A percentile compares a stretch with the other conserved stretches of the same genome.
These are phyloP conservation scores for Myxozyma geophila DNA, from an alignment of 805 yeast genomes.

Conservation along the genomic window DNA sequence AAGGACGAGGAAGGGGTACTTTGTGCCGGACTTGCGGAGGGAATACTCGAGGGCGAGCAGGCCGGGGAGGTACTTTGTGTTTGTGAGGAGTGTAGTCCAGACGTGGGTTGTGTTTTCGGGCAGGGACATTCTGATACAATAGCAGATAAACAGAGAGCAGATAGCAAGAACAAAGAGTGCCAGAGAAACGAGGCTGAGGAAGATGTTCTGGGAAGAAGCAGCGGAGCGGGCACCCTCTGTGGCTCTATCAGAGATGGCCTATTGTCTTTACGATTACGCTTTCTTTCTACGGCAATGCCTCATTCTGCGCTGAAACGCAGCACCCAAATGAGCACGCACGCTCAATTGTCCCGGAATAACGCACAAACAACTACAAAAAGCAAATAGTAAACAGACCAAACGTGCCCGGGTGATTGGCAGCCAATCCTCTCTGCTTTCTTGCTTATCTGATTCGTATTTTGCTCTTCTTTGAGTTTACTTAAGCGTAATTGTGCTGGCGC, in stretches of 20 bases:
- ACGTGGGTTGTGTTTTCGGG: constrained; percentile 43
- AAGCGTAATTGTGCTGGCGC: neutral
- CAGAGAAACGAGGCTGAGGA: no score
- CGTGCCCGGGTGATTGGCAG: neutral
- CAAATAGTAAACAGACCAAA: no score
- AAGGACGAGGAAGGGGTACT: constrained; percentile 58
- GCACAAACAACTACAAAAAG: no score
- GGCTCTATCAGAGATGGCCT: no score
- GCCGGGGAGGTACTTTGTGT: constrained; percentile 56
- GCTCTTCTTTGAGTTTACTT: neutral
- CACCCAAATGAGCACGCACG: no score
- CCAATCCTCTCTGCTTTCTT: neutral
- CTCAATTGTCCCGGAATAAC: no score
- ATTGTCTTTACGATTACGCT: no score
- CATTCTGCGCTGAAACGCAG: no score
- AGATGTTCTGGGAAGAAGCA: no score
- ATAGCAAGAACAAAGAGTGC: neutral
- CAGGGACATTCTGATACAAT: neutral
- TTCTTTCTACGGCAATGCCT: no score
- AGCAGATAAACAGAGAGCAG: neutral
- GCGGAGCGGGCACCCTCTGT: no score
- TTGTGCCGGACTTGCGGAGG: constrained; percentile 50
- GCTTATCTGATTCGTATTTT: neutral
- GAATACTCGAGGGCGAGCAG: constrained; percentile 57
- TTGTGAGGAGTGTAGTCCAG: constrained; percentile 64